phyloP scores from a whole-genome alignment of 2,329 filamentous ascomycete species.

The Dactylellina haptotyla region DNA sequence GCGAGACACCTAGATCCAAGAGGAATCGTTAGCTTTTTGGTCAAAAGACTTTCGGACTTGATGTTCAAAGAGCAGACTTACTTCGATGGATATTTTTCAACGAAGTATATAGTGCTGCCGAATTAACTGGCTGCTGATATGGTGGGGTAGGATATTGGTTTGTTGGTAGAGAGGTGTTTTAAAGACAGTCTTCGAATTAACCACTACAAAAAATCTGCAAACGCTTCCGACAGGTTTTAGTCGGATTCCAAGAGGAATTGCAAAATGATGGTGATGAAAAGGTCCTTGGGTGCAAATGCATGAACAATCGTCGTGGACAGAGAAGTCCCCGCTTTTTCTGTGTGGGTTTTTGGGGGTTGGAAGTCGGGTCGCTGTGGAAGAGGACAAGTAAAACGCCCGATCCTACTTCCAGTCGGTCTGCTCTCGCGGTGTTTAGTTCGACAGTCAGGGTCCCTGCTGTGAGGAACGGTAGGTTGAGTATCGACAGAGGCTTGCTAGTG shows the following conservation, averaged over 20 bases:
- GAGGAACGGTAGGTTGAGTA: slow-evolving; percentile 9
- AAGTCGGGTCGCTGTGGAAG: slow-evolving; percentile 33
- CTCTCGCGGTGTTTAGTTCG: slow-evolving; percentile 9
- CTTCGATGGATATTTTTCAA: slow-evolving; percentile 32
- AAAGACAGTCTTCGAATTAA: slow-evolving; percentile 42
- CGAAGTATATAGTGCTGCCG: slow-evolving; percentile 38
- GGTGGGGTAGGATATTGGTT: slow-evolving; percentile 8
- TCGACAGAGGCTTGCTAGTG: slow-evolving; percentile 31
- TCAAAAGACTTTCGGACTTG: neutral
- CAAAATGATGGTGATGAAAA: slow-evolving; percentile 55
- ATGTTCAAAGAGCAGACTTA: slow-evolving; percentile 10
- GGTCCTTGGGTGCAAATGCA: slow-evolving; percentile 55
- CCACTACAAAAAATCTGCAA: slow-evolving; percentile 55
- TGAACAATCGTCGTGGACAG: slow-evolving; percentile 55
- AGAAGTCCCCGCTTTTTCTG: slow-evolving; percentile 52
- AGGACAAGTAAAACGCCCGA: slow-evolving; percentile 31
- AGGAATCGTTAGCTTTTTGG: neutral
- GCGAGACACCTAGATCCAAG: slow-evolving; percentile 49
- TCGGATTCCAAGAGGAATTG: slow-evolving; percentile 55
- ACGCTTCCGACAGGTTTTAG: slow-evolving; percentile 54
- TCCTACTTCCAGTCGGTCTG: too few relatives aligned
- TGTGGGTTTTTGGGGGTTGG: slow-evolving; percentile 2
- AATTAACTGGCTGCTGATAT: slow-evolving; percentile 19
- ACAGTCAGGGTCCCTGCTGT: slow-evolving; percentile 16
- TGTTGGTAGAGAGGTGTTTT: slow-evolving; percentile 18